A percentile compares a stretch with the other conserved stretches of the same genome.
phyloP scores from a whole-genome alignment of 2,329 filamentous ascomycete species.

The Ophiostoma fasciatum region DNA sequence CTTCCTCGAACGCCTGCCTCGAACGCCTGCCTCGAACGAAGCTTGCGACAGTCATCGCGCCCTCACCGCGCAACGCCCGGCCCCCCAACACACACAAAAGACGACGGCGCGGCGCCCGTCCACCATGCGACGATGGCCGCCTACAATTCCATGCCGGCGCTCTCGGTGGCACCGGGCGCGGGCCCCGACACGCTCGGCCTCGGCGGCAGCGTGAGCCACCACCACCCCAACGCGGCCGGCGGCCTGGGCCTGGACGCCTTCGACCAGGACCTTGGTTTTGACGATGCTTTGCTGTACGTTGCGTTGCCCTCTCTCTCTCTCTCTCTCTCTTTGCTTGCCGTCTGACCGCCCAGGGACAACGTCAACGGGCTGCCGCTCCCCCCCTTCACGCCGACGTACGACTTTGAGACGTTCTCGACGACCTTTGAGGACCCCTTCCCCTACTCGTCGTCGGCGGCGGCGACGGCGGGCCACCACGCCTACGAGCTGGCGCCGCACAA shows the following conservation, averaged over 20 bases:
- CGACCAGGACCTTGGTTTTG: conserved; percentile 37
- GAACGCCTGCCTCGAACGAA: no score
- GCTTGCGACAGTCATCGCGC: no score
- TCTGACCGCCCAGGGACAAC: conserved; percentile 20
- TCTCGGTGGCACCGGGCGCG: conserved; percentile 27
- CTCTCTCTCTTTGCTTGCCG: neutral
- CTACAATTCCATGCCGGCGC: conserved; percentile 41
- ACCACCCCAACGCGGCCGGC: conserved; percentile 17
- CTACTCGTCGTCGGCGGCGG: conserved; percentile 24
- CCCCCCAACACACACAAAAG: no score
- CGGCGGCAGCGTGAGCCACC: conserved; percentile 26
- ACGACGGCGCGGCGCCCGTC: neutral
- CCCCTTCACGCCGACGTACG: conserved; percentile 44
- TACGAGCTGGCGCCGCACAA: conserved; percentile 10
- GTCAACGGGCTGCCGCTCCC: conserved; percentile 29
- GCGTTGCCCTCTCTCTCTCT: neutral
- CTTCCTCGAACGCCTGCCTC: no score
- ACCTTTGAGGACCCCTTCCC: conserved; percentile 54
- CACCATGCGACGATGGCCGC: conserved; percentile 30
- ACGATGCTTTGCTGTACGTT: conserved; percentile 41
- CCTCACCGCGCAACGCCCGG: no score
- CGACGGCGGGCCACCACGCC: conserved; percentile 10
- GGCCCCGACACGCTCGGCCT: conserved; percentile 32
- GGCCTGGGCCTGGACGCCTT: conserved; percentile 34
- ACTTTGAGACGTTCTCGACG: conserved; percentile 43